A percentile compares a stretch with the other conserved stretches of the same genome.
Evolutionary conservation across 2,329 filamentous ascomycete genomes (phyloP).

Genomic region (Alternaria dauci): DNA sequence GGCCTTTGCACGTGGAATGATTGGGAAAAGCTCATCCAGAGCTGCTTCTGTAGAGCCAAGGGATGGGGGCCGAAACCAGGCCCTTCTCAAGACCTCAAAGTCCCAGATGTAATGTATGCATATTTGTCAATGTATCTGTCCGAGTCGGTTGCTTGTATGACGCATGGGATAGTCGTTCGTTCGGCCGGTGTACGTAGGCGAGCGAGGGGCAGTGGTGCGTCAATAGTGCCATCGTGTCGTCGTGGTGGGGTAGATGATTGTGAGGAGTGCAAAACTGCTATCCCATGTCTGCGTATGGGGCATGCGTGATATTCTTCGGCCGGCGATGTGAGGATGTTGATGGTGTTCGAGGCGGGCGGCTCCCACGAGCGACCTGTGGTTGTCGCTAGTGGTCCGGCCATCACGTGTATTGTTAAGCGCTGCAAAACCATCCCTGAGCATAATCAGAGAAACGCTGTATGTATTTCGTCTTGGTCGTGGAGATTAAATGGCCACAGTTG

Average conservation of each 20-base stretch:
- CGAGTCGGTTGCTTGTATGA: background rate
- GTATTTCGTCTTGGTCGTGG: background rate
- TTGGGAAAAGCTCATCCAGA: conserved; percentile 1
- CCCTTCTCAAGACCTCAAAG: background rate
- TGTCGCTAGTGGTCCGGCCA: conserved; percentile 25
- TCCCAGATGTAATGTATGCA: background rate
- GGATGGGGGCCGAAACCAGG: background rate
- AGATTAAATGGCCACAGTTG: background rate
- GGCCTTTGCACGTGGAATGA: background rate
- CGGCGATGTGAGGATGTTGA: conserved; percentile 12
- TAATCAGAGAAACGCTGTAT: background rate
- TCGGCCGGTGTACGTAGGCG: conserved; percentile 17
- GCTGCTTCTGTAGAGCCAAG: conserved; percentile 5
- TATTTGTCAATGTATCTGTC: background rate
- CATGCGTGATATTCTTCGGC: conserved; percentile 1
- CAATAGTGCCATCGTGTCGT: conserved; percentile 12
- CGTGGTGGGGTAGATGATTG: background rate
- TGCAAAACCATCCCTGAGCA: conserved; percentile 9
- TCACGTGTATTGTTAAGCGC: conserved; percentile 23
- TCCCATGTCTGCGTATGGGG: background rate
- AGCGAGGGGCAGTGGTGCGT: conserved; percentile 33
- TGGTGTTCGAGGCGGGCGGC: conserved; percentile 20
- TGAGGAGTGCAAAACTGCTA: background rate
- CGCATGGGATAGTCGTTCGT: conserved; percentile 8
- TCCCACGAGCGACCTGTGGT: conserved; percentile 21